Base-by-base conservation (phyloP, 192 early-diverging fungal genomes). In the Backusella tuberculispora region DNA sequence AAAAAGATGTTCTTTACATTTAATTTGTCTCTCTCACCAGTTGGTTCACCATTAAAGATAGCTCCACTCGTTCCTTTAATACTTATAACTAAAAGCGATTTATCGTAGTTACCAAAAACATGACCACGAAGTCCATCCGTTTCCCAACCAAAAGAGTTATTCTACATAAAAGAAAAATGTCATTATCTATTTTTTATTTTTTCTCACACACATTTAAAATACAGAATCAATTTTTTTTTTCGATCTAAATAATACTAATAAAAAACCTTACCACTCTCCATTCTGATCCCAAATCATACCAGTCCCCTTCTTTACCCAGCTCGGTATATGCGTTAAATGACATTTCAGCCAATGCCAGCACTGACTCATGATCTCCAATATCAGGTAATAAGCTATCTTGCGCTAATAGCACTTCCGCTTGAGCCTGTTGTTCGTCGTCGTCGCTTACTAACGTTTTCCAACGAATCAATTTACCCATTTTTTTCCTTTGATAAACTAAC, bases 31-130 rank as follows among this genome's bases (percentile, higher is more conserved):
- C 87, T 86, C 4, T 85, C 83, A 7, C 88, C 86, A 6, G 94
- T 95, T 9, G 90, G 88, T 0, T 91, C 90, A 63, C 88, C 86
- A n/a, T 85, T 75, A 71, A 91, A 88, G 43, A 92, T 82, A 17
- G 83, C 85, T 44, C 88, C 89, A 46, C 85, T 92, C 41, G 94
- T 93, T 41, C 97, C 97, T 81, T 99, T 99, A 69, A 98, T 83
- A 19, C 92, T 88, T 69, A 99, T 87, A 66, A 97, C 88, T 45
- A 97, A 78, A 1, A 91, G 85, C 2, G 85, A 85, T 68, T 93
- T 88, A 44, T 84, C 66, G 3, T 77, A 71, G 71, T 95, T 89
- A 4, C 83, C 84, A 87, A 95, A 99, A 17, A 99, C 90, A 77
- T 99, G 95, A 8, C 95, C 97, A 37, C 96, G 86, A 14, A 95